Conservation (phyloP, 2,329 filamentous ascomycete genomes). For the Claviceps capensis region DNA sequence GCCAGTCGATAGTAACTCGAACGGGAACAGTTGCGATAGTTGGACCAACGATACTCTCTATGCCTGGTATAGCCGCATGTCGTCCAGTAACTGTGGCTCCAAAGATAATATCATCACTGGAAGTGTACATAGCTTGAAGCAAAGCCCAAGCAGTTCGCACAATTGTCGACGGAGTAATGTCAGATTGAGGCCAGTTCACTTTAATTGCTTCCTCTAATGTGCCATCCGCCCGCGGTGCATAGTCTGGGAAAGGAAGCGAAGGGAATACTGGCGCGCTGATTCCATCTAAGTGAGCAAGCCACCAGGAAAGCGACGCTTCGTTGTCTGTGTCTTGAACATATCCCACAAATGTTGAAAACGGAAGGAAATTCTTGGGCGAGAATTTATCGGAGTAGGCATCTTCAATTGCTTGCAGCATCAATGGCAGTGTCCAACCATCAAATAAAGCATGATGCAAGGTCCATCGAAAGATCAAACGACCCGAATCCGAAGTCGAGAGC, state of each 20-base stretch:
- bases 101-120: too few relatives aligned
- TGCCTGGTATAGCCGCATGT: too few relatives aligned
- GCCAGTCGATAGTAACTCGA: too few relatives aligned
- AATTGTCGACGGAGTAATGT: too few relatives aligned
- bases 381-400: slow-evolving; percentile 7
- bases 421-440: slow-evolving; percentile 31
- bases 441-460: slow-evolving; percentile 36
- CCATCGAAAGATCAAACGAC: slow-evolving; percentile 22
- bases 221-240: slow-evolving; percentile 31
- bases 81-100: neutral
- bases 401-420: slow-evolving; percentile 22
- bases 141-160: too few relatives aligned
- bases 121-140: too few relatives aligned
- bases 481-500: slow-evolving; percentile 15
- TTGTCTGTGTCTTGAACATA: neutral
- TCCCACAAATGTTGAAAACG: slow-evolving; percentile 21
- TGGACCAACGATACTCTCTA: slow-evolving; percentile 9
- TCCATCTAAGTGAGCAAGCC: neutral
- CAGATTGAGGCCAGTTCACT: too few relatives aligned
- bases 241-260: slow-evolving; percentile 24
- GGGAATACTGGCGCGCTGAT: slow-evolving; percentile 17
- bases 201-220: slow-evolving; percentile 10
- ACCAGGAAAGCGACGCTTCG: neutral
- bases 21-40: neutral
- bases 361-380: neutral